phyloP scores from a whole-genome alignment of 192 early-diverging fungal species.

The Entrophospora sp. region DNA sequence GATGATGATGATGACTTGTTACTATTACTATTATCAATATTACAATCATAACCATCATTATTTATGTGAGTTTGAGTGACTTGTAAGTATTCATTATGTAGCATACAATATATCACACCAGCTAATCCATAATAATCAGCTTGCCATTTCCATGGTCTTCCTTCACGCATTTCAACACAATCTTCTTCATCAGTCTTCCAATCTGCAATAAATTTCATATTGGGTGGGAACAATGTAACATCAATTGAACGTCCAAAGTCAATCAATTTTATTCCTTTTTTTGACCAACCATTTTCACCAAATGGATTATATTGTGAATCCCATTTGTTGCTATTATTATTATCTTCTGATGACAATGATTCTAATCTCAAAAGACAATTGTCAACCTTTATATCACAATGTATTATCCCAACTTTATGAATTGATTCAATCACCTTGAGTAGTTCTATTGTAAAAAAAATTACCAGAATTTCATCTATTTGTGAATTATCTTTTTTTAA shows the following conservation, averaged over 20 bases:
- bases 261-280: conserved; percentile 23
- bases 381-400: conserved; percentile 30
- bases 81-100: conserved; percentile 21
- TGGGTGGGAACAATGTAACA: conserved; percentile 14
- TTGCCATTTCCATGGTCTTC: conserved; percentile 19
- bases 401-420: conserved; percentile 22
- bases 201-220: conserved; percentile 15
- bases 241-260: conserved; percentile 29
- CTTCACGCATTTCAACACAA: conserved; percentile 16
- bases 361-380: conserved; percentile 21
- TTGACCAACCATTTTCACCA: conserved; percentile 7
- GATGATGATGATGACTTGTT: no score
- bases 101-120: conserved; percentile 20
- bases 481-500: not conserved
- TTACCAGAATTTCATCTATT: conserved; percentile 22
- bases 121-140: conserved; percentile 30
- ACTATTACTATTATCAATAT: no score
- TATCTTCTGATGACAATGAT: no score
- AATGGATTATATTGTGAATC: conserved; percentile 5
- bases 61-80: not conserved
- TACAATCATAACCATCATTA: no score
- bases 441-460: conserved; percentile 20
- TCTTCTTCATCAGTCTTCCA: conserved; percentile 17
- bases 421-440: conserved; percentile 18
- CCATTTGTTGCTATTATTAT: not conserved